phyloP scores from a whole-genome alignment of 129 eudicot genomes.

The Pulicaria dysenterica region DNA sequence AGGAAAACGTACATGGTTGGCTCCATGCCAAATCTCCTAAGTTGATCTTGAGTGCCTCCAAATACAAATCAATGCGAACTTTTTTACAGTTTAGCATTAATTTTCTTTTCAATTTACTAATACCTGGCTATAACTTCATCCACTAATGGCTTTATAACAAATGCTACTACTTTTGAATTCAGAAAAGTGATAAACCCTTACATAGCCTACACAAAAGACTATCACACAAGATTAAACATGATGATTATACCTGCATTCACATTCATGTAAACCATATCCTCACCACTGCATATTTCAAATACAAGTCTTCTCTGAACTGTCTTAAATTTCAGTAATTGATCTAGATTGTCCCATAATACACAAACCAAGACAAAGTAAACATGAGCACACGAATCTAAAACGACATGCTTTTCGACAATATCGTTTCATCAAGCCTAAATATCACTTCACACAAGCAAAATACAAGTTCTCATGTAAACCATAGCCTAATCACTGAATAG shows the following conservation, averaged over 20 bases:
- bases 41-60: no score
- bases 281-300: not conserved
- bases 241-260: not conserved
- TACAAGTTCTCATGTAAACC: not conserved
- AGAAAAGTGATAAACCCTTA: not conserved
- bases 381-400: not conserved
- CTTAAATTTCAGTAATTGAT: not conserved
- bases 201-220: not conserved
- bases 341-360: no score
- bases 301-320: not conserved
- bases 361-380: not conserved
- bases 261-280: not conserved
- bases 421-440: not conserved
- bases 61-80: not conserved
- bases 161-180: not conserved
- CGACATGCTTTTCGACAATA: not conserved
- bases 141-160: not conserved
- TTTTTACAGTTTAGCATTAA: not conserved
- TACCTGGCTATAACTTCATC: not conserved
- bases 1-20: no score
- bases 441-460: not conserved
- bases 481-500: not conserved
- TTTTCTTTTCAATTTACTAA: not conserved
- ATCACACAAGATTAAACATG: not conserved
- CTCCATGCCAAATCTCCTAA: no score